phyloP scores from a whole-genome alignment of 2,329 filamentous ascomycete species.

The Cadophora sp. region DNA sequence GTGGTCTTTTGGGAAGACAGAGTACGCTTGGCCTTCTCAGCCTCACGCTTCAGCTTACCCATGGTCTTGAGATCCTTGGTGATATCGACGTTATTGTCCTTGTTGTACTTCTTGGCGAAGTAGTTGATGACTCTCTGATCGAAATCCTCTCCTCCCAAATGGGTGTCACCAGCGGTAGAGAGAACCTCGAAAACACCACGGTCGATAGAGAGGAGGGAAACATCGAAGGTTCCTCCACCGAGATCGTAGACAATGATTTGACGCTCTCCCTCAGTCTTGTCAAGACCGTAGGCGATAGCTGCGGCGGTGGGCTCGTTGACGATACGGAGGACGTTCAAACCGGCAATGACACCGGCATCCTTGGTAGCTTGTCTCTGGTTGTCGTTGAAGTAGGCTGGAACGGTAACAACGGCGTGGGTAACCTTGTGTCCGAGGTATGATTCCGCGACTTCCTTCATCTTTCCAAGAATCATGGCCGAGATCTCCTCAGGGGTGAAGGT shows the following conservation, averaged over 20 bases:
- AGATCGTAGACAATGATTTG: conserved; percentile 95
- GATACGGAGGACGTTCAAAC: conserved; percentile 93
- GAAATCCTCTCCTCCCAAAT: conserved; percentile 98
- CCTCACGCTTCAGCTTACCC: conserved; percentile 99
- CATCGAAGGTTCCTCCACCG: conserved; percentile 94
- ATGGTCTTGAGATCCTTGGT: conserved; percentile 96
- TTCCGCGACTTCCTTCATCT: conserved; percentile 87
- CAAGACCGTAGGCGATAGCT: conserved; percentile 92
- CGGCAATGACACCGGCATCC: conserved; percentile 90
- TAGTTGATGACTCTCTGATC: conserved; percentile 97
- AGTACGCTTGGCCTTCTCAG: conserved; percentile 99
- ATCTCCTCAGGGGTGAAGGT: conserved; percentile 82
- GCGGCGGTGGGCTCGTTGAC: conserved; percentile 97
- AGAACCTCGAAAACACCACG: conserved; percentile 93
- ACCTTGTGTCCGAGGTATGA: conserved; percentile 82
- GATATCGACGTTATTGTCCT: conserved; percentile 93
- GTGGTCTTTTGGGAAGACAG: conserved; percentile 94
- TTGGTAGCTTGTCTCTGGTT: conserved; percentile 97
- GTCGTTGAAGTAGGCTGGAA: conserved; percentile 98
- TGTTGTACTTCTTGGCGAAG: conserved; percentile 98
- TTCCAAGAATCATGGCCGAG: conserved; percentile 80
- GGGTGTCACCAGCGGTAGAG: conserved; percentile 95
- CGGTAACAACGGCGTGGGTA: conserved; percentile 88
- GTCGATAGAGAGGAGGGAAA: conserved; percentile 90
- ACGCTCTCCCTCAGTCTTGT: conserved; percentile 83